A percentile compares a stretch with the other conserved stretches of the same genome.
phyloP scores from a whole-genome alignment of 2,329 filamentous ascomycete genomes.

The Leptographium lundbergii region DNA sequence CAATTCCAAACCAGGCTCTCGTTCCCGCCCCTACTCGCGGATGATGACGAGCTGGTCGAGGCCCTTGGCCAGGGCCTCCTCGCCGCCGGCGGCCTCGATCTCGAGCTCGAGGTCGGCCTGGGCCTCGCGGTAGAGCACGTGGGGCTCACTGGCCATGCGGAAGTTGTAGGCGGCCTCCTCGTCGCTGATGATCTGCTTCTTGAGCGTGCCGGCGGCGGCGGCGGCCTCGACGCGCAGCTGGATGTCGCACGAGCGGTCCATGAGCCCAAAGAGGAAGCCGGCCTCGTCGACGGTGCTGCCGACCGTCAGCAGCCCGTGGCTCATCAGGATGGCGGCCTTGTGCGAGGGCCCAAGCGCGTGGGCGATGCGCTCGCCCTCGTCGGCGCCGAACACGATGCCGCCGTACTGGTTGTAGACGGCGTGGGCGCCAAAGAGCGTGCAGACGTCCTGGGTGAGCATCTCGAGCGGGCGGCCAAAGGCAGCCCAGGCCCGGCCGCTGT shows the following conservation, averaged over 20 bases:
- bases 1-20: neutral
- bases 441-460: conserved; percentile 58
- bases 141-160: conserved; percentile 32
- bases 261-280: conserved; percentile 53
- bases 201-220: conserved; percentile 24
- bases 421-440: conserved; percentile 49
- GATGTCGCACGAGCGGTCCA: conserved; percentile 56
- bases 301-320: conserved; percentile 61
- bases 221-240: conserved; percentile 59
- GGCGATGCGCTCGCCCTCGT: conserved; percentile 55
- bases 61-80: conserved; percentile 15
- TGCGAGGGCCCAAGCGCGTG: conserved; percentile 43
- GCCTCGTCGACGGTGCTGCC: conserved; percentile 64
- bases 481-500: conserved; percentile 54
- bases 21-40: neutral
- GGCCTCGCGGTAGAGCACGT: conserved; percentile 31
- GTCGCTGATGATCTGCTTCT: conserved; percentile 26
- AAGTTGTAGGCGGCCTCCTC: conserved; percentile 28
- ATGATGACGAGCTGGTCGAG: conserved; percentile 14
- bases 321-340: conserved; percentile 53
- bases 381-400: conserved; percentile 40
- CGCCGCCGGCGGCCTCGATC: conserved; percentile 27
- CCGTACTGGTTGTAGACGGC: conserved; percentile 48
- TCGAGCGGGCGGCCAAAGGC: conserved; percentile 51
- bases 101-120: conserved; percentile 34